phyloP scores from a whole-genome alignment of 768 basidiomycete genomes.

The Tephrocybe rancida region DNA sequence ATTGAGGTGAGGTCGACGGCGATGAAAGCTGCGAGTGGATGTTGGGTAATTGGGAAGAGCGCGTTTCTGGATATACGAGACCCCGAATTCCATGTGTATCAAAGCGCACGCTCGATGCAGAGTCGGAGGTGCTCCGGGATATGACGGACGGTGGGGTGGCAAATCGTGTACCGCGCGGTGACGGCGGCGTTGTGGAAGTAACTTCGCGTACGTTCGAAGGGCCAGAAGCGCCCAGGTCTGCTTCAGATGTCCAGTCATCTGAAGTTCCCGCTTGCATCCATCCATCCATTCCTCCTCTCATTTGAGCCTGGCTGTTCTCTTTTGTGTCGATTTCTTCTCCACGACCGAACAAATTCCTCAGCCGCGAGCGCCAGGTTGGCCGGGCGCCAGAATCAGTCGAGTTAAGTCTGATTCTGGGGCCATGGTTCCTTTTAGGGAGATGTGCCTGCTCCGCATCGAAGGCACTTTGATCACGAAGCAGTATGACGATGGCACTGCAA shows the following conservation, averaged over 20 bases:
- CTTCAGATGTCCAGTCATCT: slow-evolving; percentile 48
- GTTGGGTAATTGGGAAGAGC: slow-evolving; percentile 26
- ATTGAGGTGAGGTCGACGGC: slow-evolving; percentile 31
- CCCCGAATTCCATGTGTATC: slow-evolving; percentile 26
- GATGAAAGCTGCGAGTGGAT: slow-evolving; percentile 29
- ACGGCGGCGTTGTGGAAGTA: slow-evolving; percentile 6
- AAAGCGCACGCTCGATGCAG: slow-evolving; percentile 28
- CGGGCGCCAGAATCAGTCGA: neutral
- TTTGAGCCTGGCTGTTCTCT: slow-evolving; percentile 8
- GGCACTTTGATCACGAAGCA: slow-evolving; percentile 53
- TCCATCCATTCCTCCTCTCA: slow-evolving; percentile 34
- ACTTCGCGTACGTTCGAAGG: slow-evolving; percentile 1
- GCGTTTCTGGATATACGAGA: slow-evolving; percentile 23
- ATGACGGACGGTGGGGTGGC: slow-evolving; percentile 17
- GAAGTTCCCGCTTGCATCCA: slow-evolving; percentile 54
- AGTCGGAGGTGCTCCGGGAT: slow-evolving; percentile 27
- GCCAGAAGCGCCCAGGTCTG: slow-evolving; percentile 8
- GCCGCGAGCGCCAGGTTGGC: slow-evolving; percentile 6
- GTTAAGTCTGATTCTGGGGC: neutral
- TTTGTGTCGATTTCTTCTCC: neutral
- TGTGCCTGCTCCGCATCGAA: slow-evolving; percentile 38
- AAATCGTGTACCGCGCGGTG: slow-evolving; percentile 1
- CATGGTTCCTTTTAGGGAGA: slow-evolving; percentile 25
- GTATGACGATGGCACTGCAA: slow-evolving; percentile 55
- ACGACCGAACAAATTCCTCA: slow-evolving; percentile 6